Evolutionary conservation across 805 yeast species (phyloP), one percentile per base, ranked within the genome.

Genomic region (Yarrowia hollandica): DNA sequence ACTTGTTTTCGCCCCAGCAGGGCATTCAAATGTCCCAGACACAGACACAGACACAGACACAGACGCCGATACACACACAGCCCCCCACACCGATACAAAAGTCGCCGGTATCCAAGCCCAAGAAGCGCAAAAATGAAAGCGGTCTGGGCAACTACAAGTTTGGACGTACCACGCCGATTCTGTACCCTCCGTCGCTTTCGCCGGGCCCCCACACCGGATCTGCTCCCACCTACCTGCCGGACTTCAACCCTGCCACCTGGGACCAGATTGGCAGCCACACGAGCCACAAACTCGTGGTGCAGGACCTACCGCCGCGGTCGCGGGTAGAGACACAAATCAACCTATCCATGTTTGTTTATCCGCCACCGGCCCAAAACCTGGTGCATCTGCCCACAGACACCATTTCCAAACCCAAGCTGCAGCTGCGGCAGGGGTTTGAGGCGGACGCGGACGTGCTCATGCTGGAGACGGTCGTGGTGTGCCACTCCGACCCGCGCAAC

Each of bases 261-360:
- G 58, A 52, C 58, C 25, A 23, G 34, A 34, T 52, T 9, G 41
- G 26, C 33, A 28, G 16, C n/a, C 37, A 31, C 28, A 35, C 58
- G 3, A 14, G 22, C n/a, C 58, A 66, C 46, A 38, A 56, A 15
- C 52, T 66, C 14, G 31, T 26, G 42, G 55, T 65, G 0, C 60
- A 58, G 25, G 86, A 84, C 55, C 75, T 92, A 42, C 97, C 97
- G 1, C 74, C 81, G 5, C 84, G 83, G 64, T 89, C 97, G 11
- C 81, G 99, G 64, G 99, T 92, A 6, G 99, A 92, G 72, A 92
- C 97, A 14, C 99, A 94, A 73, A 89, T 94, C 69, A 91, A 90
- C 70, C 75, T 95, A 39, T 78, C 79, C 41, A 72, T 92, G 18
- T 70, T 79, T 8, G 74, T 92, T 41, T 78, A 83, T 26, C 96